phyloP scores from a whole-genome alignment of 2,329 filamentous ascomycete genomes.

The Monilinia polystroma region DNA sequence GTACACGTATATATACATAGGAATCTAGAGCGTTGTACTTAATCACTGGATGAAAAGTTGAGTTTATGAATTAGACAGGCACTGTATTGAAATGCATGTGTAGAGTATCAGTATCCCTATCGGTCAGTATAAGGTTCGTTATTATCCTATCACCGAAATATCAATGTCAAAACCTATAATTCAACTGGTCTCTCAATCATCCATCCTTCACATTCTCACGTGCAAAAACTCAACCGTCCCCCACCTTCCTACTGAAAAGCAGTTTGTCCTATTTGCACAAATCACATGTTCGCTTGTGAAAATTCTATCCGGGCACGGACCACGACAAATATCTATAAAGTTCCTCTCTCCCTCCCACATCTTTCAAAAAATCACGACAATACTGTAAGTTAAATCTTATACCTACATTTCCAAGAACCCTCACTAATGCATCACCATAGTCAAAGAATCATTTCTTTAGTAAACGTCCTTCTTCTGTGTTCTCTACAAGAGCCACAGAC shows the following conservation, averaged over 20 bases:
- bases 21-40: too few species aligned
- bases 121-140: too few species aligned
- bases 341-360: background rate
- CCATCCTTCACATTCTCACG: background rate
- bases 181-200: too few species aligned
- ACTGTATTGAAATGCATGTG: too few species aligned
- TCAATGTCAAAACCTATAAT: too few species aligned
- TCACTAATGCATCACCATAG: background rate
- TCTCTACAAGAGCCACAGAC: slow-evolving; percentile 91
- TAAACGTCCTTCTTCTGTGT: slow-evolving; percentile 87
- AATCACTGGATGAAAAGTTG: too few species aligned
- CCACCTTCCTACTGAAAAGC: background rate
- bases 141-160: too few species aligned
- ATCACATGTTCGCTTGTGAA: background rate
- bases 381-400: slow-evolving; percentile 14
- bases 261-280: slow-evolving; percentile 3
- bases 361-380: slow-evolving; percentile 18
- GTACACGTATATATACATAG: too few species aligned
- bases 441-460: slow-evolving; percentile 72
- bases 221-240: background rate
- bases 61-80: too few species aligned
- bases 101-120: too few species aligned
- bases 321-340: background rate
- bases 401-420: background rate
- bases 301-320: slow-evolving; percentile 2